phyloP scores from a whole-genome alignment of 2,329 filamentous ascomycete species.

The Chaetomium globosum region DNA sequence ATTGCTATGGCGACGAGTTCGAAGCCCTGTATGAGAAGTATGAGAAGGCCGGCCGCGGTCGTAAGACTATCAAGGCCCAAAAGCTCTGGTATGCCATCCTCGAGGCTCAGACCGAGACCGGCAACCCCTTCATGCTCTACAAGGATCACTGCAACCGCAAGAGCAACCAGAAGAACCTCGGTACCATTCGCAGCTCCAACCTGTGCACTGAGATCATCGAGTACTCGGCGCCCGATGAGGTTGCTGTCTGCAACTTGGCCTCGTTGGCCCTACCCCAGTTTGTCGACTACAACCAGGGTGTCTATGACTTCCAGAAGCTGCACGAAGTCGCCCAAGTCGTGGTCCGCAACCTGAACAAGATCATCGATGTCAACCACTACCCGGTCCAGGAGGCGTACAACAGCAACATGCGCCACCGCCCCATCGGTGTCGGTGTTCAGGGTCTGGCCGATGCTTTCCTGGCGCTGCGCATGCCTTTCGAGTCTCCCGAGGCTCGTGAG shows the following conservation, averaged over 20 bases:
- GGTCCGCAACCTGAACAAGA: conserved; percentile 94
- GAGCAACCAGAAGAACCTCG: conserved; percentile 99
- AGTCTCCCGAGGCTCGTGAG: conserved; percentile 89
- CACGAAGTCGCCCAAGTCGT: conserved; percentile 93
- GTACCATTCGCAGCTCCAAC: conserved; percentile 97
- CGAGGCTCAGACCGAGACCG: conserved; percentile 97
- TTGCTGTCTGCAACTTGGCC: conserved; percentile 96
- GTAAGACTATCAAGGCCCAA: conserved; percentile 91
- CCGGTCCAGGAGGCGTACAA: conserved; percentile 91
- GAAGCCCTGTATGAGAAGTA: conserved; percentile 93
- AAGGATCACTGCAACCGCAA: conserved; percentile 98
- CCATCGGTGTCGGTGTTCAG: conserved; percentile 94
- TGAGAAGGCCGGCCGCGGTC: conserved; percentile 82
- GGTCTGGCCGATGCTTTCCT: conserved; percentile 98
- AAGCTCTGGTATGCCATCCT: conserved; percentile 99
- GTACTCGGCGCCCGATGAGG: conserved; percentile 96
- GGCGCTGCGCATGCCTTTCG: conserved; percentile 92
- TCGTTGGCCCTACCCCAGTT: conserved; percentile 90
- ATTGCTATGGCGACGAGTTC: conserved; percentile 97
- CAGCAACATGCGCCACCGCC: conserved; percentile 96
- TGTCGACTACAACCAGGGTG: conserved; percentile 80
- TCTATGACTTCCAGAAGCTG: conserved; percentile 94
- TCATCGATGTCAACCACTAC: conserved; percentile 98
- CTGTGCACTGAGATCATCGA: conserved; percentile 98
- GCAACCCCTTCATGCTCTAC: conserved; percentile 99